Conservation (phyloP, 345 rosid genomes). For the Rhizophora mangle region DNA sequence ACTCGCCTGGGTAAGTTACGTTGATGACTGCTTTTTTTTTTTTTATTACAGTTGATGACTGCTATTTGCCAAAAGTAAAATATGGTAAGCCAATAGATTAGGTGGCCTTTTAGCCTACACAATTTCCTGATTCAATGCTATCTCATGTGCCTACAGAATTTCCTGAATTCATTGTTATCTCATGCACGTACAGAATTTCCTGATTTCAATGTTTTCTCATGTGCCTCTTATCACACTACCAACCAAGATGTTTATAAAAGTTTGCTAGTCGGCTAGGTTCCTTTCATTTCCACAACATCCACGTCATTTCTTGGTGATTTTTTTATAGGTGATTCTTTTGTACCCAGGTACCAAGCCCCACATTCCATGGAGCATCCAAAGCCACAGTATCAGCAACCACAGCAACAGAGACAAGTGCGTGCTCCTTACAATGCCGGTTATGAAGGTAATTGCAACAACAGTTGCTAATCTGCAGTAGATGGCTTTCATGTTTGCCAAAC, state of each 20-base stretch:
- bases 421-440: constrained; percentile 45
- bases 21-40: background rate
- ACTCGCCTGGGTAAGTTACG: constrained; percentile 75
- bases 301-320: background rate
- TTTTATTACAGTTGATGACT: background rate
- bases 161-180: too few relatives aligned
- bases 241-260: background rate
- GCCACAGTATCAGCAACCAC: constrained; percentile 55
- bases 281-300: background rate
- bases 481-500: background rate
- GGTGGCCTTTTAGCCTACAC: background rate
- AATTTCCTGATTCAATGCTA: too few relatives aligned
- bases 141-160: too few relatives aligned
- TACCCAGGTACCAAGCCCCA: constrained; percentile 84
- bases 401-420: constrained; percentile 47
- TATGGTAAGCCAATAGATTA: background rate
- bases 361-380: constrained; percentile 43
- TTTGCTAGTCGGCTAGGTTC: background rate
- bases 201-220: too few relatives aligned
- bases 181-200: too few relatives aligned
- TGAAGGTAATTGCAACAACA: constrained; percentile 53
- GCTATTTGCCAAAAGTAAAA: background rate
- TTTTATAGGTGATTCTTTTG: constrained; percentile 8
- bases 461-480: background rate
- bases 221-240: too few relatives aligned